Base-by-base conservation (phyloP, 2,329 filamentous ascomycete species). In the Ramichloridium luteum region DNA sequence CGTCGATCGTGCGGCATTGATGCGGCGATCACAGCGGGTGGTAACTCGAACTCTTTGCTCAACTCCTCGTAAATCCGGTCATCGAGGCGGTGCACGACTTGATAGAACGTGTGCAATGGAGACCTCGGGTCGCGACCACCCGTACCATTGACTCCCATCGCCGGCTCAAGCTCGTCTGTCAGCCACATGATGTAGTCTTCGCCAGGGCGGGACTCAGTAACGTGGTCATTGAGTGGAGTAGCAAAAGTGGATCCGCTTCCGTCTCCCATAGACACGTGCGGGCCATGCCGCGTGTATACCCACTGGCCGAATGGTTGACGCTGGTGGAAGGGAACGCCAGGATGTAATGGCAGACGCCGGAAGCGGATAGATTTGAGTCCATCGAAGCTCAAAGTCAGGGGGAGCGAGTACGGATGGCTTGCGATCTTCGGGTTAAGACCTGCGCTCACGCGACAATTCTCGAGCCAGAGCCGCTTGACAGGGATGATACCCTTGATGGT, bases 381-480 rank as follows among this genome's bases (percentile, higher is more conserved):
- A 5, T 37, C 41, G 2, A 53, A 47, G 27, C 53, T 39, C 4
- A 50, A 38, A 6, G 28, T 18, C 6, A 38, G 22, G 4, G 51
- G 48, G 6, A 53, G 28, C 5, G 31, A 34, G 12, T 47, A 41
- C 3, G 41, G 43, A 25, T 45, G 36, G 14, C 16, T 15, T 1
- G 36, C 27, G 2, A 47, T 17, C 2, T 28, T 6, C 9, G 31
- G n/a, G 15, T 39, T 28, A 16, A 45, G 39, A 1, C 42, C 48
- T 4, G 50, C 48, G 6, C 50, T 46, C 25, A 61, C 42, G 11
- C 53, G 55, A 35, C 58, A 61, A 31, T 56, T 62, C 32, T 66
- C 62, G 3, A 66, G 46, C 62, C 62, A 66, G 4, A 66, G 50
- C 31, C 49, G 57, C 8, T 55, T 50, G 10, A 65, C 36, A 2